Percentiles rank a stretch among this genome's conserved stretches.
Conservation (phyloP, 108 stramenopile species). For the Cyclotella cryptica region DNA sequence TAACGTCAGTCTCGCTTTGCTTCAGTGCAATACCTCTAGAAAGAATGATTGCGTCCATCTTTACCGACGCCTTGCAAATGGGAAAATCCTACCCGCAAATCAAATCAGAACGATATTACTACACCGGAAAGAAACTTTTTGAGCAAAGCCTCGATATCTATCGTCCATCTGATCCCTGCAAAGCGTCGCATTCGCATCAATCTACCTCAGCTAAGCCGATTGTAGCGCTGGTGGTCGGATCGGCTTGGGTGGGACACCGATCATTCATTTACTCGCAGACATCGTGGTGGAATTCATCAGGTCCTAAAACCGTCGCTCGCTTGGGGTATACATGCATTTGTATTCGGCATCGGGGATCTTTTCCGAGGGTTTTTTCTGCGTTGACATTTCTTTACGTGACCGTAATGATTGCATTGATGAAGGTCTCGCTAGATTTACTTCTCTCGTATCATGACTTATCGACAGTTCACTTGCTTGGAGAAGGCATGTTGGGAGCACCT, state of each 20-base stretch:
- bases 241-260: conserved; percentile 72
- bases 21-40: too few species aligned
- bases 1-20: too few species aligned
- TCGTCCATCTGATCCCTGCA: conserved; percentile 23
- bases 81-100: background rate
- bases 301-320: conserved; percentile 54
- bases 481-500: conserved; percentile 6
- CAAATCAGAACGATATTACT: conserved; percentile 34
- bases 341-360: conserved; percentile 74
- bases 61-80: too few species aligned
- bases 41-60: too few species aligned
- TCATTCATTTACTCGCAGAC: conserved; percentile 56
- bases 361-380: conserved; percentile 34
- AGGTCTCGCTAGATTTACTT: background rate
- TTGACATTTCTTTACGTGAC: conserved; percentile 24
- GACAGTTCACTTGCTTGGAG: background rate
- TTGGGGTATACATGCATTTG: conserved; percentile 60
- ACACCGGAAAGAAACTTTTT: conserved; percentile 38
- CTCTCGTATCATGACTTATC: conserved; percentile 17
- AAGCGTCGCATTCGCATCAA: conserved; percentile 1
- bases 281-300: conserved; percentile 74
- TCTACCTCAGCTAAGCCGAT: conserved; percentile 23
- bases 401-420: conserved; percentile 16
- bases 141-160: conserved; percentile 77
- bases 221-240: conserved; percentile 71